These are phyloP conservation scores for Fraxinus floribunda DNA, from an alignment of 305 asterid species.

Conservation along the genomic window DNA sequence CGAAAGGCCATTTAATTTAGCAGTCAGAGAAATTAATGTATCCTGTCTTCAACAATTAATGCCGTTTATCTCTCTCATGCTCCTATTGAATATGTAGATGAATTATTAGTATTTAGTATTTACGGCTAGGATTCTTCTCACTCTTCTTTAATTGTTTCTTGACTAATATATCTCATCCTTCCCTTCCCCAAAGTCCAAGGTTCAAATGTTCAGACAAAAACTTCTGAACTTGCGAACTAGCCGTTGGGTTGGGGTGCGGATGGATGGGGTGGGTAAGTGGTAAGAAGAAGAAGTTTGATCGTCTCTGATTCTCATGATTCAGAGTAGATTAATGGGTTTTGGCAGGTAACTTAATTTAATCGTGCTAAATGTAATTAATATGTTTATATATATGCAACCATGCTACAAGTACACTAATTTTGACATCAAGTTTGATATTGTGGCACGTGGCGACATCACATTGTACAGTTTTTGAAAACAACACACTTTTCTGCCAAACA, in stretches of 20 bases:
- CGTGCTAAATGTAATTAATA: no score
- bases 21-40: slow-evolving; percentile 37
- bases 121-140: slow-evolving; percentile 11
- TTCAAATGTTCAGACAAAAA: background rate
- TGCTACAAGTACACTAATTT: no score
- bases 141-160: slow-evolving; percentile 36
- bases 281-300: background rate
- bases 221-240: background rate
- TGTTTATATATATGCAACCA: no score
- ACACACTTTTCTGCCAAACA: no score
- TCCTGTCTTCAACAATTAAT: slow-evolving; percentile 43
- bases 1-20: slow-evolving; percentile 37
- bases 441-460: no score
- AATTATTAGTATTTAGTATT: background rate
- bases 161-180: slow-evolving; percentile 15
- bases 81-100: slow-evolving; percentile 5
- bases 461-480: no score
- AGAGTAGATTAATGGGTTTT: background rate
- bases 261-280: background rate
- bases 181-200: background rate
- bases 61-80: slow-evolving; percentile 16
- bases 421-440: no score
- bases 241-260: slow-evolving; percentile 21
- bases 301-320: background rate
- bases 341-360: background rate